Conservation (phyloP, 208 protist species). For the Trypanosoma grayi region DNA sequence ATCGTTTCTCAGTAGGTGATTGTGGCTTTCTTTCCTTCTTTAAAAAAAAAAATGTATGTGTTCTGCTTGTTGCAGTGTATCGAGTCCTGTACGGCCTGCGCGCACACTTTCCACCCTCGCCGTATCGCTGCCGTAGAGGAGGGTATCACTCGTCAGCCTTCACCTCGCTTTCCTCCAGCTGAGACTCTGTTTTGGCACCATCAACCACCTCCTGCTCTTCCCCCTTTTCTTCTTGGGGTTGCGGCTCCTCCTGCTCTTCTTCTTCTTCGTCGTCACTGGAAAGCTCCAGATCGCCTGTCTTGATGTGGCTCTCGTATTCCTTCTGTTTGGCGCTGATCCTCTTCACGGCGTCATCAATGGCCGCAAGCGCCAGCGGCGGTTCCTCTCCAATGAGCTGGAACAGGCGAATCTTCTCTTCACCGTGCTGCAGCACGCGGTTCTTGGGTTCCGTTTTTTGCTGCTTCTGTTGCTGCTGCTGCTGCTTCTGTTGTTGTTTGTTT, state of each 20-base stretch:
- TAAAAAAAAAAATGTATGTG: no score
- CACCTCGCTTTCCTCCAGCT: conserved; percentile 9
- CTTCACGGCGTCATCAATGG: conserved; percentile 44
- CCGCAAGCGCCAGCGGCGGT: conserved; percentile 36
- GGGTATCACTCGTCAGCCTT: no score
- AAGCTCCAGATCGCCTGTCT: conserved; percentile 45
- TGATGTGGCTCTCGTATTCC: conserved; percentile 56
- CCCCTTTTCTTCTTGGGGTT: conserved; percentile 6
- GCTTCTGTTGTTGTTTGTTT: conserved; percentile 26
- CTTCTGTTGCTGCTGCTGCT: conserved; percentile 16
- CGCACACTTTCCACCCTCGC: no score
- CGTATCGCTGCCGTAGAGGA: no score
- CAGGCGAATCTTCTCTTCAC: conserved; percentile 62
- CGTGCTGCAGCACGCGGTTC: conserved; percentile 48
- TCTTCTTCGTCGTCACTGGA: conserved; percentile 73
- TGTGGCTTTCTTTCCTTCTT: no score
- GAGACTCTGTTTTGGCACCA: no score
- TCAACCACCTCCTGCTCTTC: not conserved
- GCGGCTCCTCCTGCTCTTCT: conserved; percentile 27
- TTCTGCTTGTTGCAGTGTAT: no score
- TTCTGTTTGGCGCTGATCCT: conserved; percentile 38
- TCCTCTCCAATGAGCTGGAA: conserved; percentile 61
- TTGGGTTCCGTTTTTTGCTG: conserved; percentile 3
- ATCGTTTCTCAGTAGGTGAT: no score
- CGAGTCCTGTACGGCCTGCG: no score